These are phyloP conservation scores for Fonsecaea pedrosoi DNA, from an alignment of 2,329 filamentous ascomycete species.

Conservation along the genomic window DNA sequence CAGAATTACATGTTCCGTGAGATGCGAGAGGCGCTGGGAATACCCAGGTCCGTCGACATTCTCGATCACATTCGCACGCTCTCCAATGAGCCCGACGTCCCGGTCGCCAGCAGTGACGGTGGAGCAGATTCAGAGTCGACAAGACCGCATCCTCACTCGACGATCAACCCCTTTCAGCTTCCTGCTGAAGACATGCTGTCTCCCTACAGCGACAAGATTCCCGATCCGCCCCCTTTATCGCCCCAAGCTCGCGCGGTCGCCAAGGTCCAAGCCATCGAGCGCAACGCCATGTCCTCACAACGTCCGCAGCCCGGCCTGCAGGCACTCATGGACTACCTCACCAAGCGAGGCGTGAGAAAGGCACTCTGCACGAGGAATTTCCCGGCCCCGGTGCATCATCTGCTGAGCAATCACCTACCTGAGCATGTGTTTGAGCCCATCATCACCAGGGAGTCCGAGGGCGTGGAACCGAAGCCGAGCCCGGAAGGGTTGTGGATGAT, in stretches of 20 bases:
- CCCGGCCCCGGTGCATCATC: conserved; percentile 60
- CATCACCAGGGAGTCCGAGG: conserved; percentile 39
- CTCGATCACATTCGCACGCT: conserved; percentile 84
- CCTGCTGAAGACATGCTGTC: conserved; percentile 25
- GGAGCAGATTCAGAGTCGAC: neutral
- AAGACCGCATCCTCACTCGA: conserved; percentile 12
- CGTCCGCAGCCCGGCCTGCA: conserved; percentile 80
- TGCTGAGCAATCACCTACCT: conserved; percentile 40
- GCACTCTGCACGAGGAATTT: conserved; percentile 96
- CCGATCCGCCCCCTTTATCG: conserved; percentile 22
- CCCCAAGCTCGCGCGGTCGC: conserved; percentile 63
- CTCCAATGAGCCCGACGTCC: conserved; percentile 56
- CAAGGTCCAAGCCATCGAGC: conserved; percentile 79
- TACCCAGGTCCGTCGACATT: conserved; percentile 78
- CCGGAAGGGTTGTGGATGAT: conserved; percentile 39
- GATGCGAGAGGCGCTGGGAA: conserved; percentile 78
- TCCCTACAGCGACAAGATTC: conserved; percentile 36
- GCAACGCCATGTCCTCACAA: conserved; percentile 78
- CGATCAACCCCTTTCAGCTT: conserved; percentile 21
- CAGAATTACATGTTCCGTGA: conserved; percentile 95
- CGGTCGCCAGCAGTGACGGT: conserved; percentile 55
- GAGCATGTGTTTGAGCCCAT: conserved; percentile 37
- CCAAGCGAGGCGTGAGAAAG: conserved; percentile 67
- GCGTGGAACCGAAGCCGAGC: conserved; percentile 38
- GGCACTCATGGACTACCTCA: conserved; percentile 81